Percentiles rank a stretch among this genome's conserved stretches.
Evolutionary conservation across 805 yeast genomes (phyloP).

Genomic region (Maudiozyma bulderi): DNA sequence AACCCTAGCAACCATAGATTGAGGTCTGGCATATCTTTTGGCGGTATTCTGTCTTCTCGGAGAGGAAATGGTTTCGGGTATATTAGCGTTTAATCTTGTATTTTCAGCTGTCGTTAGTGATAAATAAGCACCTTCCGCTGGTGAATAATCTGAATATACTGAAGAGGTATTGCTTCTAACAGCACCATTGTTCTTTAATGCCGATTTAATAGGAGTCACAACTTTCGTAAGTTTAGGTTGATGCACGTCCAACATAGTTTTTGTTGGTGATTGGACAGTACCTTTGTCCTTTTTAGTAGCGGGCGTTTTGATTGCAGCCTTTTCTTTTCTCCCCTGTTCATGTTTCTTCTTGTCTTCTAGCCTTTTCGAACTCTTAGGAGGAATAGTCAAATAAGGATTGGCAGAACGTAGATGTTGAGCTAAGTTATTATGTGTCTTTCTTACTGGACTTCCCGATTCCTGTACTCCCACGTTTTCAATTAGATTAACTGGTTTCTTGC

Average conservation of each 20-base stretch:
- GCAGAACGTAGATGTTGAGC: constrained; percentile 41
- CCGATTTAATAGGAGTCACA: constrained; percentile 37
- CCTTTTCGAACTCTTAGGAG: background rate
- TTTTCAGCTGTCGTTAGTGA: constrained; percentile 71
- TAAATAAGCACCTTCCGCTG: constrained; percentile 56
- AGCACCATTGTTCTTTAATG: constrained; percentile 29
- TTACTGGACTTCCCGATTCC: background rate
- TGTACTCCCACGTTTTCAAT: background rate
- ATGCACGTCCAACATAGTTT: constrained; percentile 1
- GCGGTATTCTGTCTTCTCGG: constrained; percentile 5
- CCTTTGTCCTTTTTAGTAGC: no score
- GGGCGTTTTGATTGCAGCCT: background rate
- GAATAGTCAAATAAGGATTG: constrained; percentile 17
- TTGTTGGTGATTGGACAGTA: background rate
- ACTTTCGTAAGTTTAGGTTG: constrained; percentile 5
- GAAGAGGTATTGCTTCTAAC: constrained; percentile 13
- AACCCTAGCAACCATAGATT: constrained; percentile 10
- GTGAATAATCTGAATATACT: constrained; percentile 16
- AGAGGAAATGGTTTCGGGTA: constrained; percentile 28
- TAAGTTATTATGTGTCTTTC: constrained; percentile 22
- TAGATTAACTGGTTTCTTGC: background rate
- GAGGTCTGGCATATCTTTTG: constrained; percentile 14
- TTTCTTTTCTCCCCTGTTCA: background rate
- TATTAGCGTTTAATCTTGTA: constrained; percentile 59
- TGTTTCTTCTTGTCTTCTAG: background rate